Evolutionary conservation across 208 protist genomes (phyloP).

Genomic region (Herpetomonas tarakana): DNA sequence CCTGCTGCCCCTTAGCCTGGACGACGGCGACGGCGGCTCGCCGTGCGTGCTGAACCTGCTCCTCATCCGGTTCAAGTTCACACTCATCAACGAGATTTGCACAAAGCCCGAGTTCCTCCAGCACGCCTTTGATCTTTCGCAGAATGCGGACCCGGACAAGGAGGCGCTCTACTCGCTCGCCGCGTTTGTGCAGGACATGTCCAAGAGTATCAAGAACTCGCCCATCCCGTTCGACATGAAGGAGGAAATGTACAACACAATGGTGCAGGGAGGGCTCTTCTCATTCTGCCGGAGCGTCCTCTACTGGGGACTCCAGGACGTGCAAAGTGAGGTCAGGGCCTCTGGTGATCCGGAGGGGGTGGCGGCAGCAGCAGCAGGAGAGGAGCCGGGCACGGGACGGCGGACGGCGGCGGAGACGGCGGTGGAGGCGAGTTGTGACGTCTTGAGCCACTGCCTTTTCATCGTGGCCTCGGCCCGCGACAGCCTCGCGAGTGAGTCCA

Average conservation of each 20-base stretch:
- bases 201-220: constrained; percentile 63
- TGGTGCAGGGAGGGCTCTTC: constrained; percentile 36
- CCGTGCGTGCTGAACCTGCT: constrained; percentile 55
- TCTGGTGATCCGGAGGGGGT: constrained; percentile 3
- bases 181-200: constrained; percentile 60
- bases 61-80: constrained; percentile 50
- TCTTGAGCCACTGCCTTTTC: too few species aligned
- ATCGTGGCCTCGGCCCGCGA: too few species aligned
- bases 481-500: too few species aligned
- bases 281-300: constrained; percentile 28
- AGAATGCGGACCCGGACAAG: constrained; percentile 14
- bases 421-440: too few species aligned
- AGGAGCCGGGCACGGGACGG: too few species aligned
- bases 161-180: constrained; percentile 39
- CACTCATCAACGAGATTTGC: constrained; percentile 60
- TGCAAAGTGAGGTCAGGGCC: background rate
- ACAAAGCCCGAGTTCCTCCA: constrained; percentile 29
- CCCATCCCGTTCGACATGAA: constrained; percentile 45
- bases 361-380: too few species aligned
- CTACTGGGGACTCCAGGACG: background rate
- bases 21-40: constrained; percentile 54
- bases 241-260: constrained; percentile 37
- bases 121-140: constrained; percentile 25
- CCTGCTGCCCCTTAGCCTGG: constrained; percentile 67
- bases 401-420: too few species aligned